phyloP scores from a whole-genome alignment of 495 filamentous ascomycete species.

The Aspergillus egyptiacus region DNA sequence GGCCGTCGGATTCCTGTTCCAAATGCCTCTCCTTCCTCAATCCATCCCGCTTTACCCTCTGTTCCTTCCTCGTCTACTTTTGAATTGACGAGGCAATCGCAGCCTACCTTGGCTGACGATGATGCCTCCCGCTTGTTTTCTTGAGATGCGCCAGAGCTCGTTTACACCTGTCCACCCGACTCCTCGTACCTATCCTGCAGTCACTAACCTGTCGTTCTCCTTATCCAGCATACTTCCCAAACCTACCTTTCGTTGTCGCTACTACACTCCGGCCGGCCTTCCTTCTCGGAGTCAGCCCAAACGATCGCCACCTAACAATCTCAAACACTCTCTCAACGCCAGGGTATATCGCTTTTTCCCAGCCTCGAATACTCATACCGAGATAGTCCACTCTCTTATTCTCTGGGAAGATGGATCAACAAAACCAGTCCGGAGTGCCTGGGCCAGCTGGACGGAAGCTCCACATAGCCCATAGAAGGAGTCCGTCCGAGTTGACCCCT shows the following conservation, averaged over 20 bases:
- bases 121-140: constrained; percentile 17
- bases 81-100: constrained; percentile 14
- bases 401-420: constrained; percentile 68
- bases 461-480: constrained; percentile 95
- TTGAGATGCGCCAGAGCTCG: constrained; percentile 24
- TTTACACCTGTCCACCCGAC: constrained; percentile 8
- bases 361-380: constrained; percentile 2
- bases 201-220: constrained; percentile 29
- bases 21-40: constrained; percentile 1
- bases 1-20: constrained; percentile 20
- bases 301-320: constrained; percentile 7
- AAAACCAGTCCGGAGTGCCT: constrained; percentile 67
- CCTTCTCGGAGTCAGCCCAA: constrained; percentile 1
- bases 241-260: constrained; percentile 20
- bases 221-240: constrained; percentile 28
- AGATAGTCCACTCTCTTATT: constrained; percentile 15
- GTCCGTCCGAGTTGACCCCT: constrained; percentile 94
- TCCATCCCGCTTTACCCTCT: constrained; percentile 19
- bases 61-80: constrained; percentile 18
- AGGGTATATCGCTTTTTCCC: constrained; percentile 3
- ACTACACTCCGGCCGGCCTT: constrained; percentile 25
- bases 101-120: constrained; percentile 16
- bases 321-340: constrained; percentile 14
- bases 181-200: constrained; percentile 12
- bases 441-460: constrained; percentile 84